Evolutionary conservation across 2,329 filamentous ascomycete species (phyloP).

Genomic region (Cladosporium velox): DNA sequence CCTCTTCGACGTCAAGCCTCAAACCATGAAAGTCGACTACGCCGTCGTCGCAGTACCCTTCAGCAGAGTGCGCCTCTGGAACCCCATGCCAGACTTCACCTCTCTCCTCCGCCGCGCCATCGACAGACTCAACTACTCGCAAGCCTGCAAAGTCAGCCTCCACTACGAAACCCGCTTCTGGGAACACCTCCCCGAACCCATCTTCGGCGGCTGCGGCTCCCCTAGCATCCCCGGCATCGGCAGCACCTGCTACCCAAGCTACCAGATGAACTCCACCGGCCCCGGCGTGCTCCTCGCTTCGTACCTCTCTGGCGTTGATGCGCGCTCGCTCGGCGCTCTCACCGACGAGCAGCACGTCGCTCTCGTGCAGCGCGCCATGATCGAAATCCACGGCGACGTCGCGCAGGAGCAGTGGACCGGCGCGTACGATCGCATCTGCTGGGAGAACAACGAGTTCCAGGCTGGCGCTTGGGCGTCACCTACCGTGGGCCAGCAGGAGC

Average conservation of each 20-base stretch:
- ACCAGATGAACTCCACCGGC: conserved; percentile 64
- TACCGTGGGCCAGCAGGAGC: conserved; percentile 63
- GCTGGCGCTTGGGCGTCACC: conserved; percentile 63
- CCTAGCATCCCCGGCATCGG: conserved; percentile 64
- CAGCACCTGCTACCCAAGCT: conserved; percentile 66
- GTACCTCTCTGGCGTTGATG: conserved; percentile 55
- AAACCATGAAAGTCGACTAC: conserved; percentile 63
- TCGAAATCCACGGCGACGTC: conserved; percentile 65
- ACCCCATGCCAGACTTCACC: conserved; percentile 54
- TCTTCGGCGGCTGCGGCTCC: conserved; percentile 64
- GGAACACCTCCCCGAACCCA: conserved; percentile 57
- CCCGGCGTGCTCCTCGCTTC: conserved; percentile 64
- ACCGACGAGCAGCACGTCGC: conserved; percentile 63
- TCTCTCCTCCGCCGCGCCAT: conserved; percentile 54
- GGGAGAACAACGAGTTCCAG: conserved; percentile 63
- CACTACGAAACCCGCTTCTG: conserved; percentile 68
- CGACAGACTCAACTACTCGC: conserved; percentile 51
- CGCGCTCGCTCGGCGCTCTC: conserved; percentile 50
- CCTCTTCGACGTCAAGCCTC: conserved; percentile 44
- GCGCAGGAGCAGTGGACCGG: conserved; percentile 65
- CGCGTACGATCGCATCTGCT: conserved; percentile 65
- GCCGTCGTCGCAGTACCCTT: conserved; percentile 67
- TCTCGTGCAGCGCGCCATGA: conserved; percentile 65
- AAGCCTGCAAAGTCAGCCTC: conserved; percentile 61
- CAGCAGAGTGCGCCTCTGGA: conserved; percentile 63